Evolutionary conservation across 331 rosid genomes (phyloP), one percentile per base, ranked within the genome.

Genomic region (Erythrophleum ivorense): DNA sequence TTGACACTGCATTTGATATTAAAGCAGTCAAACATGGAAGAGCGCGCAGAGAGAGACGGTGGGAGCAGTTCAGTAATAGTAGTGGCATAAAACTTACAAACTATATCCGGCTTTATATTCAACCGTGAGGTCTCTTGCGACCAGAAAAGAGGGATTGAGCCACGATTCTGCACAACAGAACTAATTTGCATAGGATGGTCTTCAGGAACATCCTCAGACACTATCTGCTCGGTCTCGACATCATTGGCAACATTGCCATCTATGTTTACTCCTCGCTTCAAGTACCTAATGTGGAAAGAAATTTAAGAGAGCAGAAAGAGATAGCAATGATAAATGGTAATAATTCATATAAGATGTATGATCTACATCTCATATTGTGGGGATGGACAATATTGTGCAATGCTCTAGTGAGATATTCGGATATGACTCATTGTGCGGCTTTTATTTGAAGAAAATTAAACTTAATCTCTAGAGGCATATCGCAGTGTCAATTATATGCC

Each of bases 81-180:
- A n/a, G n/a, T n/a, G n/a, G n/a, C 40, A 62, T 54, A 72, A 64
- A 48, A 66, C 95, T 60, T 92, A 92, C 97, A 46, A 83, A 87
- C 88, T 69, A 94, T 94, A 75, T 92, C 97, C 33, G 97, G 98
- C 85, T 90, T 92, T 43, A 92, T 78, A 84, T 91, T 89, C 78
- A 94, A 76, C 54, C 89, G 90, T 31, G 98, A 94, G 70, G 97
- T 88, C 82, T 94, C 97, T 63, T 94, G 97, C 55, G 98, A 90
- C 98, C 98, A 94, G 88, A 91, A 92, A 81, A 94, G 94, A 75
- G 98, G 98, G 76, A 94, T 94, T 63, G 98, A 94, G 48, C 98
- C 98, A 73, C 98, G 92, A 81, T 91, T 90, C 85, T 94, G 97
- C 78, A 92, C 91, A 76, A 92, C 75, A 55, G 98, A 94, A 89